Percentiles rank a stretch among this genome's conserved stretches.
phyloP scores from a whole-genome alignment of 2,329 filamentous ascomycete genomes.

The Microdochium paspali region DNA sequence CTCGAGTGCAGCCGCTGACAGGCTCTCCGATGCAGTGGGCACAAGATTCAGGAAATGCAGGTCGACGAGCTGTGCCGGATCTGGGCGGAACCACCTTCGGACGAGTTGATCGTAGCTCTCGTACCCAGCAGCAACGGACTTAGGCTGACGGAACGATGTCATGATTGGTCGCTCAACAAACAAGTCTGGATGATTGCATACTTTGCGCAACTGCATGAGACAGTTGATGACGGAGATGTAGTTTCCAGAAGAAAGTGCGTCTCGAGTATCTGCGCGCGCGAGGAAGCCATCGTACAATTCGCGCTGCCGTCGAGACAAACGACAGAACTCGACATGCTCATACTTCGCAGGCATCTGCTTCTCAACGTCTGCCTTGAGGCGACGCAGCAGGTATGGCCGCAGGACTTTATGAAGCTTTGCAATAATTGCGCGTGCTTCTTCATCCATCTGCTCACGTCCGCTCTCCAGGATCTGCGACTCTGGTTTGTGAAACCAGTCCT shows the following conservation, averaged over 20 bases:
- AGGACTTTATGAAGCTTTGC: constrained; percentile 89
- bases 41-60: constrained; percentile 72
- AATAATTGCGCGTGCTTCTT: constrained; percentile 86
- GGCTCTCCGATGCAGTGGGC: constrained; percentile 58
- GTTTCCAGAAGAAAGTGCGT: constrained; percentile 84
- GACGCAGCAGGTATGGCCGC: constrained; percentile 80
- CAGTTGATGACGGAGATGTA: constrained; percentile 98
- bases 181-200: constrained; percentile 96
- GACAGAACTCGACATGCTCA: constrained; percentile 93
- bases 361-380: constrained; percentile 92
- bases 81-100: constrained; percentile 52
- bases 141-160: constrained; percentile 88
- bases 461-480: constrained; percentile 95
- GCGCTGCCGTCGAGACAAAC: constrained; percentile 87
- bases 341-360: constrained; percentile 99
- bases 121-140: constrained; percentile 66
- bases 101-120: constrained; percentile 64
- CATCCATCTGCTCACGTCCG: constrained; percentile 86
- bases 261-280: constrained; percentile 78
- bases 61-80: constrained; percentile 56
- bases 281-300: constrained; percentile 96
- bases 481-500: constrained; percentile 89
- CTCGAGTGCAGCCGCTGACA: constrained; percentile 45
- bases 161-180: constrained; percentile 95
- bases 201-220: constrained; percentile 92